phyloP scores from a whole-genome alignment of 2,329 filamentous ascomycete genomes.

The Fusarium verrucosum region DNA sequence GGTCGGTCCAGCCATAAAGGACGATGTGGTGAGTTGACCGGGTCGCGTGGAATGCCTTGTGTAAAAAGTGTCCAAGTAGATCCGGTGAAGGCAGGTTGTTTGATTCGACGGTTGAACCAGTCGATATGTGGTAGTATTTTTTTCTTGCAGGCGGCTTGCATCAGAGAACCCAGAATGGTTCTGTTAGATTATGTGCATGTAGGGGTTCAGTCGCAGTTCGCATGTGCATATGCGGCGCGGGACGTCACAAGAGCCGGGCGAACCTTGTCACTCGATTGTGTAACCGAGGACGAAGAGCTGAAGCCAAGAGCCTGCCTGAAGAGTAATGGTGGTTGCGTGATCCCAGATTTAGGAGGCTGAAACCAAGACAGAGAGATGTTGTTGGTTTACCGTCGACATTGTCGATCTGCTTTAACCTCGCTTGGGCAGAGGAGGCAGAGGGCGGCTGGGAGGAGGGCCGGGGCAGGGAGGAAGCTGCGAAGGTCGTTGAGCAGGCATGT shows the following conservation, averaged over 20 bases:
- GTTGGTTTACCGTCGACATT: conserved; percentile 10
- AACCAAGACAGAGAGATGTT: conserved; percentile 7
- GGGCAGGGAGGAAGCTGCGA: conserved; percentile 74
- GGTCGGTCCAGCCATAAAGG: conserved; percentile 43
- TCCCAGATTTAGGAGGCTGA: conserved; percentile 19
- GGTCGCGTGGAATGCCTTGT: conserved; percentile 20
- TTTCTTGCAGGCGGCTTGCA: conserved; percentile 27
- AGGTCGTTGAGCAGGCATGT: conserved; percentile 68
- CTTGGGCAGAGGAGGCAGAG: conserved; percentile 72
- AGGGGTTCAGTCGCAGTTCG: conserved; percentile 36
- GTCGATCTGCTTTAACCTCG: conserved; percentile 55
- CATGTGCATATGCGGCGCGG: conserved; percentile 40
- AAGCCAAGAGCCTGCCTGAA: conserved; percentile 15
- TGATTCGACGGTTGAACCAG: conserved; percentile 36
- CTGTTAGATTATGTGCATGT: conserved; percentile 35
- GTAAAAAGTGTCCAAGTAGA: conserved; percentile 2
- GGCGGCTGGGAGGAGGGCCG: conserved; percentile 70
- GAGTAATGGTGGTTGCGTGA: conserved; percentile 3
- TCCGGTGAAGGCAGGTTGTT: conserved; percentile 34
- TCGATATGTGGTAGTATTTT: background rate
- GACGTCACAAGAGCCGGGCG: conserved; percentile 31
- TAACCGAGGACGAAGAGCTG: conserved; percentile 25
- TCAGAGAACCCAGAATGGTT: conserved; percentile 25
- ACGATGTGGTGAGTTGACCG: conserved; percentile 20
- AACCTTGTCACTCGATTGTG: conserved; percentile 33